These are phyloP conservation scores for Amanita inopinata DNA, from an alignment of 768 basidiomycete genomes.

Conservation along the genomic window DNA sequence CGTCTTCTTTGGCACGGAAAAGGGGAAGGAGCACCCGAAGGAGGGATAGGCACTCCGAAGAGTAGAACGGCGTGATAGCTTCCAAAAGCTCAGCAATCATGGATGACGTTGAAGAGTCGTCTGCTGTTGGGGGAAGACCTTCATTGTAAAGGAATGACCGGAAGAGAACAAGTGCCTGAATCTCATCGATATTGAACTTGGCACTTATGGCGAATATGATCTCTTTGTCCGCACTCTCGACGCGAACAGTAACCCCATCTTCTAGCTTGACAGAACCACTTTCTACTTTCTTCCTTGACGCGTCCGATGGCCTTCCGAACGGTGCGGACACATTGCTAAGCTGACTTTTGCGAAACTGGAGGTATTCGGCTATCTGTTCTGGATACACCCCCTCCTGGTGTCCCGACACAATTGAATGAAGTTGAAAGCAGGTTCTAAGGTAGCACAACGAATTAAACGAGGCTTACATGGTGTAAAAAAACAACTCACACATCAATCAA, in stretches of 20 bases:
- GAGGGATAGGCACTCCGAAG: conserved; percentile 66
- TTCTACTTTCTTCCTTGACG: conserved; percentile 58
- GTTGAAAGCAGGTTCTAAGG: conserved; percentile 49
- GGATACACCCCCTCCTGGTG: conserved; percentile 46
- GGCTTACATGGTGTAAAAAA: conserved; percentile 2
- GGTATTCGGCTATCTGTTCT: conserved; percentile 50
- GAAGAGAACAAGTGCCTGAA: conserved; percentile 66
- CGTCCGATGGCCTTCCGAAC: conserved; percentile 59
- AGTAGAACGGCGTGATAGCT: conserved; percentile 73
- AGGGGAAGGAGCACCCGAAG: conserved; percentile 66
- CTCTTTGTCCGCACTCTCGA: conserved; percentile 65
- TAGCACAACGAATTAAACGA: neutral
- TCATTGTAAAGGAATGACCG: conserved; percentile 74
- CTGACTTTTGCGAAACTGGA: conserved; percentile 46
- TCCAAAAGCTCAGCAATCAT: conserved; percentile 53
- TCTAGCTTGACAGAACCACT: conserved; percentile 58
- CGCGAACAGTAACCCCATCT: conserved; percentile 50
- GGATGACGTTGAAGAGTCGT: conserved; percentile 28
- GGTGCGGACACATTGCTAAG: conserved; percentile 50
- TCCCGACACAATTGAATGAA: conserved; percentile 44
- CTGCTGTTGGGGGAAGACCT: conserved; percentile 46
- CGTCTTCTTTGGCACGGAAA: conserved; percentile 58
- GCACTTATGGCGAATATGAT: conserved; percentile 63
- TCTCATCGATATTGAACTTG: conserved; percentile 68
- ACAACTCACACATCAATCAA: conserved; percentile 58